Evolutionary conservation across 148 eudicot species (phyloP).

Genomic region (Silene latifolia): DNA sequence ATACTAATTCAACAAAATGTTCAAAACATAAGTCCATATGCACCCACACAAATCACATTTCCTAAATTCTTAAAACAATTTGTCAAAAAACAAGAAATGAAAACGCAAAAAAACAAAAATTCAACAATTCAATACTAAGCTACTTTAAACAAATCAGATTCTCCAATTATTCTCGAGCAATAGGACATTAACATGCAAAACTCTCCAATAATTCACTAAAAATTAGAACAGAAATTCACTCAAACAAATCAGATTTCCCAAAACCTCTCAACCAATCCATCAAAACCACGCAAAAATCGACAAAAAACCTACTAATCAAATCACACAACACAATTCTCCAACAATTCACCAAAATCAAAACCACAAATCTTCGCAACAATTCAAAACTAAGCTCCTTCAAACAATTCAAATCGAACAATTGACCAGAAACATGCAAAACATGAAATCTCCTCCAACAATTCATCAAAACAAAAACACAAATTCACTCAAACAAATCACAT

Average conservation of each 20-base stretch:
- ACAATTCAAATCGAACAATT: background rate
- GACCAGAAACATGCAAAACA: background rate
- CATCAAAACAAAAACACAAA: background rate
- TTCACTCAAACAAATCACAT: background rate
- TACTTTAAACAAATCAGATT: too few relatives aligned
- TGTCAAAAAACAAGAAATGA: too few relatives aligned
- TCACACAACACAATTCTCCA: too few relatives aligned
- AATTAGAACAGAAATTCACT: background rate
- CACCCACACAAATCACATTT: background rate
- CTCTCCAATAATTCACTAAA: background rate
- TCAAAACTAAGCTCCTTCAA: slow-evolving; percentile 7
- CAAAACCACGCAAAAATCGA: background rate
- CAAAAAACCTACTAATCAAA: too few relatives aligned
- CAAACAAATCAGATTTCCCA: background rate
- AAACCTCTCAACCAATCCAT: background rate
- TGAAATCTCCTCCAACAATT: background rate
- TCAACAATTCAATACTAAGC: too few relatives aligned
- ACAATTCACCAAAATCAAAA: background rate
- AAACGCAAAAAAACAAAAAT: background rate
- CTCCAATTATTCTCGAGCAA: background rate
- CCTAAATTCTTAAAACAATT: too few relatives aligned
- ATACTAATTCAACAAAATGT: background rate
- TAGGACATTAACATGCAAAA: background rate
- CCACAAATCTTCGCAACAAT: too few relatives aligned
- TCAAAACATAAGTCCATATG: background rate